These are phyloP conservation scores for Pyronema omphalodes DNA, from an alignment of 495 filamentous ascomycete genomes.

Conservation along the genomic window DNA sequence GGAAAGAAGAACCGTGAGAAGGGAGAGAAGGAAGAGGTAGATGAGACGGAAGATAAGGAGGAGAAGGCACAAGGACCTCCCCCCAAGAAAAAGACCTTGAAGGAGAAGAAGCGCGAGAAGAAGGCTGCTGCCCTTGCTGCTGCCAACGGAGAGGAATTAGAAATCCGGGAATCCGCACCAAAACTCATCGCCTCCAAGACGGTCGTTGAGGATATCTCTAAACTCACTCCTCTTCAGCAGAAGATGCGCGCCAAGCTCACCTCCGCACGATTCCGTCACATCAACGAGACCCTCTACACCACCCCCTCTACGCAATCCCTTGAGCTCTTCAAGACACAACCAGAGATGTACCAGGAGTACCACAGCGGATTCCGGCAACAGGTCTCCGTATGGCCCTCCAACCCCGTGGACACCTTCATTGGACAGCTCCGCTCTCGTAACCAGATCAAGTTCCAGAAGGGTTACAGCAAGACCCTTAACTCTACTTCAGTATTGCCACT, in stretches of 20 bases:
- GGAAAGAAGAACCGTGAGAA: slow-evolving; percentile 10
- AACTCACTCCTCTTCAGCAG: slow-evolving; percentile 75
- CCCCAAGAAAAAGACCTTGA: slow-evolving; percentile 19
- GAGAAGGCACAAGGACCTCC: slow-evolving; percentile 8
- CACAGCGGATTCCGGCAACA: slow-evolving; percentile 88
- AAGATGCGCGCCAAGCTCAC: slow-evolving; percentile 85
- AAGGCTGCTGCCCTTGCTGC: slow-evolving; percentile 15
- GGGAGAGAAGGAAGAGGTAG: slow-evolving; percentile 8
- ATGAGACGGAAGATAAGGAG: slow-evolving; percentile 23
- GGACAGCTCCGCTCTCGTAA: slow-evolving; percentile 41
- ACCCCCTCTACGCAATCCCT: slow-evolving; percentile 64
- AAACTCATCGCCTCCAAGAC: slow-evolving; percentile 6
- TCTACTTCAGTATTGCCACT: slow-evolving; percentile 12
- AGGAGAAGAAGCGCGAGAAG: slow-evolving; percentile 24
- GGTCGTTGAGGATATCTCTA: slow-evolving; percentile 22
- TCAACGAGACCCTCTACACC: slow-evolving; percentile 92
- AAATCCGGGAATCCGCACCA: slow-evolving; percentile 10
- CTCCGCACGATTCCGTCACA: slow-evolving; percentile 85
- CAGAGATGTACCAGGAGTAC: slow-evolving; percentile 85
- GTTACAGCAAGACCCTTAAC: slow-evolving; percentile 24
- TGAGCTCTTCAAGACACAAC: slow-evolving; percentile 55
- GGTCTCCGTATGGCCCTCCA: slow-evolving; percentile 87
- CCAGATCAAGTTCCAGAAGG: slow-evolving; percentile 22
- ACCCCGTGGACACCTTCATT: slow-evolving; percentile 77
- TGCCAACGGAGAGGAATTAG: slow-evolving; percentile 18